phyloP scores from a whole-genome alignment of 2,329 filamentous ascomycete genomes.

The Onygena corvina region DNA sequence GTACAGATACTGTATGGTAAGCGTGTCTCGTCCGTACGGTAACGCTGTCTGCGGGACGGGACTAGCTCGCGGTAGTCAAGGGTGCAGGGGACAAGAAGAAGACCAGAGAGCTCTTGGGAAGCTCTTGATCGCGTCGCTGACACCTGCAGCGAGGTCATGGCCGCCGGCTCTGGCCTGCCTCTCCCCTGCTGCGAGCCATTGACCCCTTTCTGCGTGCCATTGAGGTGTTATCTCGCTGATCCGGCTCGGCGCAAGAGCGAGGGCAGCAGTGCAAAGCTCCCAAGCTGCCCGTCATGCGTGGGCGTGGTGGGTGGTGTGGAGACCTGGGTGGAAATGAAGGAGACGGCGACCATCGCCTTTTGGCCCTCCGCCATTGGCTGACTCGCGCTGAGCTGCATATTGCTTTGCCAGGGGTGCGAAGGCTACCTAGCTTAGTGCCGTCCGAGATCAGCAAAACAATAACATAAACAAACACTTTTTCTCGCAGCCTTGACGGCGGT shows the following conservation, averaged over 20 bases:
- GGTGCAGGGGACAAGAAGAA: not conserved
- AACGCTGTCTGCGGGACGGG: conserved; percentile 4
- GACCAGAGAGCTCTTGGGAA: not conserved
- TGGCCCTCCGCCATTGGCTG: not conserved
- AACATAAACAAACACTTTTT: conserved; percentile 5
- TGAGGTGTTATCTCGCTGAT: conserved; percentile 2
- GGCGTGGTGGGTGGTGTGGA: not conserved
- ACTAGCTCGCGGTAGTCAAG: conserved; percentile 1
- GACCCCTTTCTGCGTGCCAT: conserved; percentile 1
- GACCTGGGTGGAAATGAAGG: conserved; percentile 1
- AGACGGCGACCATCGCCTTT: conserved; percentile 4
- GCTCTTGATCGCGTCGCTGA: not conserved
- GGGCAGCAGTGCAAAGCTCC: not conserved
- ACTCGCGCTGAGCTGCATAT: not conserved
- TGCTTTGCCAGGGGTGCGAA: not conserved
- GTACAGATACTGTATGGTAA: not conserved
- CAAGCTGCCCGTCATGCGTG: conserved; percentile 5
- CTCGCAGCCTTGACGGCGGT: not conserved
- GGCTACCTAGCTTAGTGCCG: not conserved
- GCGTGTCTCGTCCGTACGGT: not conserved
- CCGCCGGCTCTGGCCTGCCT: not conserved
- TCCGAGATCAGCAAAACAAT: conserved; percentile 7
- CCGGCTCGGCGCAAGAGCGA: not conserved
- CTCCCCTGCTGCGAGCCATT: not conserved
- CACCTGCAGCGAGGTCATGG: not conserved